phyloP scores from a whole-genome alignment of 768 basidiomycete genomes.

The Russula sp. region DNA sequence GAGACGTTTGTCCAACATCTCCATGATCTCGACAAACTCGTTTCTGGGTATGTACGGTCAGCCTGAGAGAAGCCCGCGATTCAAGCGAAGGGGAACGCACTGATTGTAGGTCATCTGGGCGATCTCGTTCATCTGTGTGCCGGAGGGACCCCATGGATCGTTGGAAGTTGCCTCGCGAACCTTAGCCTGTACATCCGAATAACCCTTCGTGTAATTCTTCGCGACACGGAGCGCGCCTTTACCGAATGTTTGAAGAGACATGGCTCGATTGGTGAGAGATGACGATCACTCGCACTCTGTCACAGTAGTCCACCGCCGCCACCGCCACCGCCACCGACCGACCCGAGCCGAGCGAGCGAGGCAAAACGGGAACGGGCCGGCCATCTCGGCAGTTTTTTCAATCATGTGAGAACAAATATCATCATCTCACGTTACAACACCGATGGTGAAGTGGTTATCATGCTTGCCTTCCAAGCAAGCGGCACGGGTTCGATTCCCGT shows the following conservation, averaged over 20 bases:
- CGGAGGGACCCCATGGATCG: slow-evolving; percentile 96
- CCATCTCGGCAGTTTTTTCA: not conserved
- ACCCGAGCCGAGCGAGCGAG: no score
- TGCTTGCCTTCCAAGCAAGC: slow-evolving; percentile 35
- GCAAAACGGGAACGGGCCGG: not conserved
- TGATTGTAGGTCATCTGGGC: slow-evolving; percentile 97
- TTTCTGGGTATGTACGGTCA: slow-evolving; percentile 42
- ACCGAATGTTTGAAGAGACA: slow-evolving; percentile 72
- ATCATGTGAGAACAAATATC: not conserved
- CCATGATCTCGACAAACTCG: slow-evolving; percentile 99
- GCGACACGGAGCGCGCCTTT: slow-evolving; percentile 82
- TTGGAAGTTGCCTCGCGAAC: slow-evolving; percentile 96
- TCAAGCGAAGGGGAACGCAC: slow-evolving; percentile 41
- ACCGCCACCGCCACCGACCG: no score
- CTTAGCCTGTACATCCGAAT: slow-evolving; percentile 93
- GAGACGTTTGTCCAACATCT: slow-evolving; percentile 97
- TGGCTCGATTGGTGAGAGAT: slow-evolving; percentile 17
- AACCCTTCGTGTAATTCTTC: slow-evolving; percentile 94
- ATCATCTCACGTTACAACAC: not conserved
- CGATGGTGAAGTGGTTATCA: slow-evolving; percentile 32
- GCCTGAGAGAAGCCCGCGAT: not conserved
- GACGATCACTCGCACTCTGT: not conserved
- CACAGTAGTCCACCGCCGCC: no score
- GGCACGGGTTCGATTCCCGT: slow-evolving; percentile 31
- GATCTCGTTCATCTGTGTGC: slow-evolving; percentile 98